Percentiles rank a stretch among this genome's conserved stretches.
phyloP scores from a whole-genome alignment of 345 rosid species.

The Rhodamnia rubescens region DNA sequence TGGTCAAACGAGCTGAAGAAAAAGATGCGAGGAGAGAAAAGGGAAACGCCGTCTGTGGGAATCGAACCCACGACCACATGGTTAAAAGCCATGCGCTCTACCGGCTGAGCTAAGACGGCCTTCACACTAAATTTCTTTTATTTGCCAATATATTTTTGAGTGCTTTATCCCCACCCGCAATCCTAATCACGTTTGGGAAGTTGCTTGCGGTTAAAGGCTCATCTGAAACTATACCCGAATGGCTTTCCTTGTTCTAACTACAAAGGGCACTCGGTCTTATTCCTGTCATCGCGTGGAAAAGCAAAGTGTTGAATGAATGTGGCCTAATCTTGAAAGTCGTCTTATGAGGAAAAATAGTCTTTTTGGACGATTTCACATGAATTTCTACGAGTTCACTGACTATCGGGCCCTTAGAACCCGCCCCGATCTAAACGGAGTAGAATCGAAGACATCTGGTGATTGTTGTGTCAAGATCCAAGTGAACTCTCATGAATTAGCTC shows the following conservation, averaged over 20 bases:
- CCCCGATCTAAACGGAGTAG: neutral
- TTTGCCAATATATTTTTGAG: fast-evolving
- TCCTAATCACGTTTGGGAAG: neutral
- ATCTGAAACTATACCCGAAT: neutral
- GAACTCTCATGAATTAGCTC: neutral
- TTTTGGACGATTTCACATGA: neutral
- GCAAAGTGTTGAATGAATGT: neutral
- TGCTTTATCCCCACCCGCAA: neutral
- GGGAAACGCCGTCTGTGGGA: constrained; percentile 57
- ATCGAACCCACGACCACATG: constrained; percentile 79
- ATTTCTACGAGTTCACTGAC: neutral
- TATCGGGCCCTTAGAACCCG: neutral
- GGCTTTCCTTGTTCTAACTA: neutral
- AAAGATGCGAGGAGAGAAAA: neutral
- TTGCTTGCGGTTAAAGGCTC: neutral
- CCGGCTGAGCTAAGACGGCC: constrained; percentile 75
- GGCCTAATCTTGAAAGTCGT: neutral
- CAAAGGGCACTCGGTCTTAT: neutral
- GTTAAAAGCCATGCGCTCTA: constrained; percentile 85
- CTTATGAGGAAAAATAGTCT: neutral
- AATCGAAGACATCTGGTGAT: neutral
- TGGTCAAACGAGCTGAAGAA: neutral
- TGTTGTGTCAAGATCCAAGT: neutral
- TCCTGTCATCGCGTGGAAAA: neutral
- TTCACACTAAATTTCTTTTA: fast-evolving